Conservation (phyloP, 2,329 filamentous ascomycete genomes). For the Nothopassalora personata region DNA sequence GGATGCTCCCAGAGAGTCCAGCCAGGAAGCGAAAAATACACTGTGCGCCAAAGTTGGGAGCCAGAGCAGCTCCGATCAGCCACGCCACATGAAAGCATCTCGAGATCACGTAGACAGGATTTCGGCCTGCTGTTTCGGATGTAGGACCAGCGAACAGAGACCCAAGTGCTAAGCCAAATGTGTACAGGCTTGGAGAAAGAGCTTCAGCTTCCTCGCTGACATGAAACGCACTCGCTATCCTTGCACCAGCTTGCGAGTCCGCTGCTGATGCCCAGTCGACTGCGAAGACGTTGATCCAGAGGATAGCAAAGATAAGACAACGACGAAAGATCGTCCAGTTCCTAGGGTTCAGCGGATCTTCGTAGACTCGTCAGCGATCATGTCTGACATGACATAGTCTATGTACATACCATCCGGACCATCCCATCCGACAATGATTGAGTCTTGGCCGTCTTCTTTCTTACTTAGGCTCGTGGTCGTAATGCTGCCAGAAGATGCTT, state of each 20-base stretch:
- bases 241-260: conserved; percentile 15
- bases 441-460: background rate
- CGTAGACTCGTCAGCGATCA: background rate
- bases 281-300: conserved; percentile 23
- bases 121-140: conserved; percentile 36
- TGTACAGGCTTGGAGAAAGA: conserved; percentile 38
- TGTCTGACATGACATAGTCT: background rate
- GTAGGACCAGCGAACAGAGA: conserved; percentile 37
- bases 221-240: conserved; percentile 15
- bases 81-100: conserved; percentile 17
- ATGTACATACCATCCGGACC: conserved; percentile 1
- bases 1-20: conserved; percentile 21
- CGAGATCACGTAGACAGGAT: conserved; percentile 23
- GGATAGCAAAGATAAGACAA: conserved; percentile 11
- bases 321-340: conserved; percentile 9
- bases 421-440: conserved; percentile 14
- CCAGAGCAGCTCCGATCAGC: conserved; percentile 20
- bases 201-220: conserved; percentile 23
- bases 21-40: conserved; percentile 26
- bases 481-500: conserved; percentile 1
- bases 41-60: conserved; percentile 24
- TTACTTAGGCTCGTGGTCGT: background rate
- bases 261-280: conserved; percentile 20
- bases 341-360: conserved; percentile 13
- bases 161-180: conserved; percentile 41